These are phyloP conservation scores for Kodamaea jinghongensis DNA, from an alignment of 805 yeast species.

Conservation along the genomic window DNA sequence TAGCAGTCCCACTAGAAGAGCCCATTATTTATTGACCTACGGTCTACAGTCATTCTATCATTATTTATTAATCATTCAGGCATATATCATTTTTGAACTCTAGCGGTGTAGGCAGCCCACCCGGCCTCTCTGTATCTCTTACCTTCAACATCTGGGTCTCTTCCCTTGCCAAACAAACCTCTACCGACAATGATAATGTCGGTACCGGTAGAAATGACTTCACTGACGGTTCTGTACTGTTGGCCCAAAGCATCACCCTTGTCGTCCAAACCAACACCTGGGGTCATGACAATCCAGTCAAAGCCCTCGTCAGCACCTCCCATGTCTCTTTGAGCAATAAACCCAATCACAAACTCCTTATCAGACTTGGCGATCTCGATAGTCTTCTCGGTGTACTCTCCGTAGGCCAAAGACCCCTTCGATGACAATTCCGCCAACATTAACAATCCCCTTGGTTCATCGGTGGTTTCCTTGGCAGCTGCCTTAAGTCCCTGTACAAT, in stretches of 20 bases:
- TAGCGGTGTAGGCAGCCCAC: conserved; percentile 80
- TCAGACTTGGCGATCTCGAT: conserved; percentile 83
- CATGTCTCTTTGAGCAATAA: conserved; percentile 90
- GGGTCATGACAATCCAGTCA: conserved; percentile 96
- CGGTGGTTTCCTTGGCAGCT: conserved; percentile 68
- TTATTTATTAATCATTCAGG: no score
- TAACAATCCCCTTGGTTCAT: conserved; percentile 82
- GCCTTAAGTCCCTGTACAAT: conserved; percentile 84
- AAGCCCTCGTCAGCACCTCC: conserved; percentile 80
- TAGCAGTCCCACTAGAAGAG: no score
- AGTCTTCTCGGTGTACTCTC: conserved; percentile 83
- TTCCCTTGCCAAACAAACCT: conserved; percentile 90
- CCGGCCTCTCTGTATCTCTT: conserved; percentile 89
- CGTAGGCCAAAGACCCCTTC: conserved; percentile 89
- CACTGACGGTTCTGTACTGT: conserved; percentile 89
- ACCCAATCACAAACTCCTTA: conserved; percentile 90
- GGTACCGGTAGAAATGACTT: conserved; percentile 80
- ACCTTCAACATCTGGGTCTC: conserved; percentile 87
- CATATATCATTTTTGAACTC: conserved; percentile 12
- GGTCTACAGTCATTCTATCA: no score
- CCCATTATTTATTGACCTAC: no score
- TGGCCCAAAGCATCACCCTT: conserved; percentile 96
- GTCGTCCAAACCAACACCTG: conserved; percentile 97
- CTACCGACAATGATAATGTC: conserved; percentile 98
- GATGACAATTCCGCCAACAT: conserved; percentile 96